Percentiles rank a stretch among this genome's conserved stretches.
Conservation (phyloP, 2,329 filamentous ascomycete species). For the Fusarium verrucosum region DNA sequence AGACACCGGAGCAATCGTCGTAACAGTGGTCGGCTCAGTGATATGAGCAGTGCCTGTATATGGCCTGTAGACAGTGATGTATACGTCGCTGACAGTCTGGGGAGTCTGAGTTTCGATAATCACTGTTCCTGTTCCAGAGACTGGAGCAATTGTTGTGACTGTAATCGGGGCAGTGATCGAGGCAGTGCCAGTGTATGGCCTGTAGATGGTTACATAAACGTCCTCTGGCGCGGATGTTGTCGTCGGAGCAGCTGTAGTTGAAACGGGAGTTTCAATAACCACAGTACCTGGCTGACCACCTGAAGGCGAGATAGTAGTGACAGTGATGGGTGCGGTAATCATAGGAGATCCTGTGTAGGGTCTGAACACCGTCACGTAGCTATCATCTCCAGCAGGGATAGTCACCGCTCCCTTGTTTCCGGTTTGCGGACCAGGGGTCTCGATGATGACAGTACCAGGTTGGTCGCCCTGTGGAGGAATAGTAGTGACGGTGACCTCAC, state of each 20-base stretch:
- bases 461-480: slow-evolving; percentile 10
- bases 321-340: slow-evolving; percentile 19
- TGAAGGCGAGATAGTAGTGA: slow-evolving; percentile 15
- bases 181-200: slow-evolving; percentile 15
- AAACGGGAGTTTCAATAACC: slow-evolving; percentile 25
- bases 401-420: slow-evolving; percentile 21
- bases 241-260: not conserved
- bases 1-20: slow-evolving; percentile 10
- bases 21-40: slow-evolving; percentile 9
- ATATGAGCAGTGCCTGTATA: slow-evolving; percentile 9
- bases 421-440: slow-evolving; percentile 9
- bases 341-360: slow-evolving; percentile 24
- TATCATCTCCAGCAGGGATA: slow-evolving; percentile 14
- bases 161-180: slow-evolving; percentile 16
- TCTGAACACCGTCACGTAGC: slow-evolving; percentile 29
- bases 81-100: slow-evolving; percentile 2
- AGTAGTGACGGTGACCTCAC: not conserved
- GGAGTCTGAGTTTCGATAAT: slow-evolving; percentile 21
- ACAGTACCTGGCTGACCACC: slow-evolving; percentile 25
- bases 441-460: slow-evolving; percentile 27
- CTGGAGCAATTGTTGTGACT: slow-evolving; percentile 17
- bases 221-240: not conserved
- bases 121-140: slow-evolving; percentile 27
- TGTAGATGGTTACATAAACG: slow-evolving; percentile 23
- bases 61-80: slow-evolving; percentile 10